Evolutionary conservation across 1,284 basidiomycete species (phyloP).

Genomic region (Ceratobasidium papillatum): DNA sequence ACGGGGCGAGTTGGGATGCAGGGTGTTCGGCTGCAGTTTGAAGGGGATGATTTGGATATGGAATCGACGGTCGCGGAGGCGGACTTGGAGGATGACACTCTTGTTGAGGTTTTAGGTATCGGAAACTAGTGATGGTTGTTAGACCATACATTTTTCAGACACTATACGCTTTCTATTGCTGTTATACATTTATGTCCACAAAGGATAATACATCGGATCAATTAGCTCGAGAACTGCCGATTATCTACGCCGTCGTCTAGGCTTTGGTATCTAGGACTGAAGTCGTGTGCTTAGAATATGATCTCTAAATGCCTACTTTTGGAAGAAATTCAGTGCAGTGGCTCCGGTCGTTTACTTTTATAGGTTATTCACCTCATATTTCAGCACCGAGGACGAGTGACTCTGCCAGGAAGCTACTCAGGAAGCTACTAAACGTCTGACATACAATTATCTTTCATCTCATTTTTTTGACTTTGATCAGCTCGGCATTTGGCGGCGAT

Average conservation of each 20-base stretch:
- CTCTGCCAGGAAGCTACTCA: not conserved
- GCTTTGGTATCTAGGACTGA: not conserved
- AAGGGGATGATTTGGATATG: conserved; percentile 36
- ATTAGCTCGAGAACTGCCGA: not conserved
- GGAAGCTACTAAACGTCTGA: not conserved
- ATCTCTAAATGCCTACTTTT: not conserved
- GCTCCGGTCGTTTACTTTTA: too few species aligned
- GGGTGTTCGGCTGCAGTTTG: conserved; percentile 30
- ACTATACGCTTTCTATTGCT: conserved; percentile 7
- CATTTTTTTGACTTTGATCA: conserved; percentile 16
- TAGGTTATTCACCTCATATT: too few species aligned
- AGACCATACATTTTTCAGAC: not conserved
- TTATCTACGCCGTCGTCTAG: not conserved
- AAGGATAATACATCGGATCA: not conserved
- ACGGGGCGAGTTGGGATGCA: conserved; percentile 21
- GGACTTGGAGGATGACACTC: conserved; percentile 42
- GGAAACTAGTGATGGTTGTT: not conserved
- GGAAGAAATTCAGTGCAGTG: not conserved
- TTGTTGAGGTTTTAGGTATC: conserved; percentile 41
- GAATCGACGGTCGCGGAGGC: conserved; percentile 37
- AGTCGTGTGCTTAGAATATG: not conserved
- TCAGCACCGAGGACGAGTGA: too few species aligned
- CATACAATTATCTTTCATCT: not conserved
- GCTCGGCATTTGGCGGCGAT: not conserved
- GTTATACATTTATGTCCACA: not conserved